A percentile compares a stretch with the other conserved stretches of the same genome.
These are phyloP conservation scores for Periconia digitata DNA, from an alignment of 2,329 filamentous ascomycete species.

Conservation along the genomic window DNA sequence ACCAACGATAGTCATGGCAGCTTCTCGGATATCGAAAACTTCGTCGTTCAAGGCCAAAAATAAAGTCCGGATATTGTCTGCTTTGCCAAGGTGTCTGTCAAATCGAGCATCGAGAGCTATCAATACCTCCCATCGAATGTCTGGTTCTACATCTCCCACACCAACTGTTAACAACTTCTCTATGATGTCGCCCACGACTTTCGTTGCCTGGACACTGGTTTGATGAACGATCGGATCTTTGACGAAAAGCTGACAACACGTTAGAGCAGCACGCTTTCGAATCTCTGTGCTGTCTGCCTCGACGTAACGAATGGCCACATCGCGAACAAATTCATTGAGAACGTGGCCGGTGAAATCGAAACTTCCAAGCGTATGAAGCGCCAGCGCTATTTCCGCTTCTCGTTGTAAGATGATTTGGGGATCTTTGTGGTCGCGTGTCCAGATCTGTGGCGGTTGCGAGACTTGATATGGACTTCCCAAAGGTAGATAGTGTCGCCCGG, in stretches of 20 bases:
- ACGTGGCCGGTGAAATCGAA: conserved; percentile 91
- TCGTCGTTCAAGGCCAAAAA: conserved; percentile 97
- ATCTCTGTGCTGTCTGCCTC: conserved; percentile 95
- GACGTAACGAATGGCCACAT: conserved; percentile 97
- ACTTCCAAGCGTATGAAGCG: conserved; percentile 92
- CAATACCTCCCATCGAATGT: conserved; percentile 86
- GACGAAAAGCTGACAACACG: conserved; percentile 96
- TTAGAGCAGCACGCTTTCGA: conserved; percentile 89
- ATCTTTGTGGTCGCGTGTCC: conserved; percentile 84
- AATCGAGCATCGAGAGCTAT: conserved; percentile 90
- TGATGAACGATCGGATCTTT: conserved; percentile 97
- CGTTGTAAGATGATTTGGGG: conserved; percentile 75
- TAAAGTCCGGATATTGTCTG: conserved; percentile 92
- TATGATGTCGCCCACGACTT: conserved; percentile 97
- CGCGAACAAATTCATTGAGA: conserved; percentile 96
- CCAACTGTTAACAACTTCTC: conserved; percentile 94
- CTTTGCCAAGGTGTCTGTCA: conserved; percentile 93
- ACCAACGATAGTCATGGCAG: conserved; percentile 93
- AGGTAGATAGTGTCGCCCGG: conserved; percentile 87
- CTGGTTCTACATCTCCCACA: conserved; percentile 84
- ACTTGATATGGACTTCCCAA: conserved; percentile 88
- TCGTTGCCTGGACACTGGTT: conserved; percentile 93
- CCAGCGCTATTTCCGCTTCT: conserved; percentile 87
- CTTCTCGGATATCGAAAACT: conserved; percentile 87
- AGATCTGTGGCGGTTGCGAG: conserved; percentile 77